A percentile compares a stretch with the other conserved stretches of the same genome.
Conservation (phyloP, 2,329 filamentous ascomycete genomes). For the Fusarium palustre region DNA sequence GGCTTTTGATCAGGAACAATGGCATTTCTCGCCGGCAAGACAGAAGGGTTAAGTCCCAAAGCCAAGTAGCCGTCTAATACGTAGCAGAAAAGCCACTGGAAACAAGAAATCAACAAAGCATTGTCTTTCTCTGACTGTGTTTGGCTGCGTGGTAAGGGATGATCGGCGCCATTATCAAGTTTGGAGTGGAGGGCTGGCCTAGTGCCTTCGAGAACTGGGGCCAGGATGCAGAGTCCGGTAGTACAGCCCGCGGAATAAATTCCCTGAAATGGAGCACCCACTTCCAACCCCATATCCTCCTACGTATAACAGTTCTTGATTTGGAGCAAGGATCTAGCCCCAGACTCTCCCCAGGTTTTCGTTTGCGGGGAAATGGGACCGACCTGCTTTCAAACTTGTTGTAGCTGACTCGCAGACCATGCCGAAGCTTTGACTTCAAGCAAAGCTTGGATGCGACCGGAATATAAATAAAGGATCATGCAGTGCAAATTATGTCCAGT, state of each 20-base stretch:
- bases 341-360: background rate
- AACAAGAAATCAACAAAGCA: too few species aligned
- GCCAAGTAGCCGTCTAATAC: rapidly evolving
- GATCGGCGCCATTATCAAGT: background rate
- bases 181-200: background rate
- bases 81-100: too few species aligned
- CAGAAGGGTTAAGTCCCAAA: background rate
- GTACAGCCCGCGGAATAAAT: background rate
- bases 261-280: background rate
- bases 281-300: too few species aligned
- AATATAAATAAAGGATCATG: background rate
- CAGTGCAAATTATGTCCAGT: background rate
- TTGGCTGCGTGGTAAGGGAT: background rate
- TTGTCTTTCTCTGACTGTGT: background rate
- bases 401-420: background rate
- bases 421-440: background rate
- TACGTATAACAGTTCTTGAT: background rate
- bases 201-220: background rate
- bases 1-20: background rate
- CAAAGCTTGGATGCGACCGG: background rate
- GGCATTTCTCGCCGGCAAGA: background rate
- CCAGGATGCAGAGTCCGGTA: background rate
- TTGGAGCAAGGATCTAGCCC: background rate
- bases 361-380: background rate
- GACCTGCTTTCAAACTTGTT: background rate